These are phyloP conservation scores for Fraxinus floribunda DNA, from an alignment of 305 asterid genomes.

Conservation along the genomic window DNA sequence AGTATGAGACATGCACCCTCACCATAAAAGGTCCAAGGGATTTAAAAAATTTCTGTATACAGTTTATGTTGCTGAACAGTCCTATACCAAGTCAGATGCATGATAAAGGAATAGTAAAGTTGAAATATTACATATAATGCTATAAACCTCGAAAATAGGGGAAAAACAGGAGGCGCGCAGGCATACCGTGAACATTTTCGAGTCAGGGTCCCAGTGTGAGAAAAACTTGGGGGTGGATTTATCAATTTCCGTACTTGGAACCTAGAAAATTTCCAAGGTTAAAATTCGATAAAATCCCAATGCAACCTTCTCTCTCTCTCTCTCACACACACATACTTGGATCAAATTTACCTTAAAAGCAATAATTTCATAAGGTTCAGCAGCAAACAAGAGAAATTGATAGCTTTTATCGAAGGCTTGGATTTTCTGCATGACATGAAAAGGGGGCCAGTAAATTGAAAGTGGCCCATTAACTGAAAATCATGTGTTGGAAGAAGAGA, in stretches of 20 bases:
- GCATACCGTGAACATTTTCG: constrained; percentile 90
- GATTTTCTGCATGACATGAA: constrained; percentile 53
- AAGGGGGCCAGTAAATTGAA: neutral
- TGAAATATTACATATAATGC: neutral
- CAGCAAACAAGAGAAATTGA: constrained; percentile 88
- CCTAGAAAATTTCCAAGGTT: constrained; percentile 39
- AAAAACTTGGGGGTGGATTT: constrained; percentile 96
- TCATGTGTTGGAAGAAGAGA: neutral
- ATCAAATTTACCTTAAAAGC: constrained; percentile 61
- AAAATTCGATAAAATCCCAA: constrained; percentile 1
- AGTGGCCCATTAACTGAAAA: constrained; percentile 1
- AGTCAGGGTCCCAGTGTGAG: constrained; percentile 97
- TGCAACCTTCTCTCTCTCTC: neutral
- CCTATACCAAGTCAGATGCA: neutral
- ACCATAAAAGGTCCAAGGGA: neutral
- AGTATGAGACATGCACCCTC: neutral
- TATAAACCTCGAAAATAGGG: neutral
- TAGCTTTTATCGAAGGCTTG: constrained; percentile 79
- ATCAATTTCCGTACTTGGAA: constrained; percentile 93
- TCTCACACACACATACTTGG: neutral
- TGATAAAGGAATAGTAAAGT: neutral
- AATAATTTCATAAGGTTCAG: constrained; percentile 91
- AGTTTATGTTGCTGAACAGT: neutral
- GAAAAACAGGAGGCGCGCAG: neutral
- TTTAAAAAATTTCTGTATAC: neutral